Conservation (phyloP, 345 rosid species). For the Triadica sebifera region DNA sequence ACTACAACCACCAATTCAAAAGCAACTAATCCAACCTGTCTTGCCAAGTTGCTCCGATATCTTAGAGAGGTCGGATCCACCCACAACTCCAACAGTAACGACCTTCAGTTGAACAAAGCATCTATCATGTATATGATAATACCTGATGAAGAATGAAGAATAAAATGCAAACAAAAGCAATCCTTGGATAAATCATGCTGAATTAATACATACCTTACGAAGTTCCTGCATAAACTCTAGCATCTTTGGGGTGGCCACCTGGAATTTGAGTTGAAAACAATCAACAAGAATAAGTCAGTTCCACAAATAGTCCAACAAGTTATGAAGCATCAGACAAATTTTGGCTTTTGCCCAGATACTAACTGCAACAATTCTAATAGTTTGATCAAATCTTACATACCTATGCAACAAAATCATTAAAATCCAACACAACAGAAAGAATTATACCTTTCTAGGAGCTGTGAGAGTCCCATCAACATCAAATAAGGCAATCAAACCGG, state of each 20-base stretch:
- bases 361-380: not conserved
- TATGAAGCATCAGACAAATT: not conserved
- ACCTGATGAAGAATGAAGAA: not conserved
- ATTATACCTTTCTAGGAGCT: conserved; percentile 79
- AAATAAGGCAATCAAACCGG: conserved; percentile 85
- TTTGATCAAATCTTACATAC: not conserved
- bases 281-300: not conserved
- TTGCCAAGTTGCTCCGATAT: conserved; percentile 92
- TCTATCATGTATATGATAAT: not conserved
- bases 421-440: not conserved
- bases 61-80: conserved; percentile 91
- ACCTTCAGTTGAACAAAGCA: conserved; percentile 42
- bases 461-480: conserved; percentile 99
- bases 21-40: conserved; percentile 47
- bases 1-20: not conserved
- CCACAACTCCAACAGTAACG: conserved; percentile 85
- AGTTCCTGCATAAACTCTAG: conserved; percentile 69
- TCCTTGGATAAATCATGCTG: not conserved
- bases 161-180: not conserved
- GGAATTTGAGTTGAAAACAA: conserved; percentile 6
- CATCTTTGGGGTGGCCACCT: conserved; percentile 54
- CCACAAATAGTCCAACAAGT: not conserved
- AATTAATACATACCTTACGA: conserved; percentile 52
- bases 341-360: not conserved
- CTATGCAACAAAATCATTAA: not conserved